These are phyloP conservation scores for Mycena capillaripes DNA, from an alignment of 768 basidiomycete genomes.

Conservation along the genomic window DNA sequence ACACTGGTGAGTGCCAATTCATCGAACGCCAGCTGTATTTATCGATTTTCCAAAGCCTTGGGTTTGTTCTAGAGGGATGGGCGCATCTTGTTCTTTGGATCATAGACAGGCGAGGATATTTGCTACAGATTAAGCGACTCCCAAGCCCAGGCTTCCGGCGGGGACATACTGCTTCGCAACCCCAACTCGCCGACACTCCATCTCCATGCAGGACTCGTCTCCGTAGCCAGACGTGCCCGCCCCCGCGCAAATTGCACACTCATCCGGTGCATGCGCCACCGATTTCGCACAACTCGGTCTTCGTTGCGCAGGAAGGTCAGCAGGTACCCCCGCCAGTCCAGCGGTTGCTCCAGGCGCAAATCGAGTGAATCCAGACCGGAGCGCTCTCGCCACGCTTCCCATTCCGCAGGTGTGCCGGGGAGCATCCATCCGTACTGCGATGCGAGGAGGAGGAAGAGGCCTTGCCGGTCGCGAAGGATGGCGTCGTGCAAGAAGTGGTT, in stretches of 20 bases:
- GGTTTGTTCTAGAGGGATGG: too few species aligned
- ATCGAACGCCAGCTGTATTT: too few species aligned
- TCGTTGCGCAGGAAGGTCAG: constrained; percentile 33
- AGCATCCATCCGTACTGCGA: constrained; percentile 35
- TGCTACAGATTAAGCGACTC: not conserved
- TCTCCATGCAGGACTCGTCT: constrained; percentile 12
- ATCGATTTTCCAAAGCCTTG: too few species aligned
- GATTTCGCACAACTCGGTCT: constrained; percentile 28
- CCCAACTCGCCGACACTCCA: constrained; percentile 23
- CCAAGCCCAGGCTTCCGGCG: constrained; percentile 20
- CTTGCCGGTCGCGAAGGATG: constrained; percentile 21
- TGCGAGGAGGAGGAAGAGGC: constrained; percentile 32
- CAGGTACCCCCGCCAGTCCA: constrained; percentile 33
- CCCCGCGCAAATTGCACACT: constrained; percentile 33
- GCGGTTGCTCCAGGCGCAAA: constrained; percentile 11
- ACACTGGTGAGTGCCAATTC: too few species aligned
- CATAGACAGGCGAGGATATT: too few species aligned
- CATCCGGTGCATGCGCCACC: constrained; percentile 36
- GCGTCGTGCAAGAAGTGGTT: constrained; percentile 24
- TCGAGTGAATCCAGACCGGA: constrained; percentile 20
- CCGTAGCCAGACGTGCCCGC: not conserved
- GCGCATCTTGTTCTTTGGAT: too few species aligned
- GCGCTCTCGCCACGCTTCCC: constrained; percentile 22
- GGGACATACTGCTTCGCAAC: constrained; percentile 2
- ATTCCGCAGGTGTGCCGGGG: constrained; percentile 27